Evolutionary conservation across 345 rosid genomes (phyloP), one percentile per base, ranked within the genome.

Genomic region (Sonneratia caseolaris): DNA sequence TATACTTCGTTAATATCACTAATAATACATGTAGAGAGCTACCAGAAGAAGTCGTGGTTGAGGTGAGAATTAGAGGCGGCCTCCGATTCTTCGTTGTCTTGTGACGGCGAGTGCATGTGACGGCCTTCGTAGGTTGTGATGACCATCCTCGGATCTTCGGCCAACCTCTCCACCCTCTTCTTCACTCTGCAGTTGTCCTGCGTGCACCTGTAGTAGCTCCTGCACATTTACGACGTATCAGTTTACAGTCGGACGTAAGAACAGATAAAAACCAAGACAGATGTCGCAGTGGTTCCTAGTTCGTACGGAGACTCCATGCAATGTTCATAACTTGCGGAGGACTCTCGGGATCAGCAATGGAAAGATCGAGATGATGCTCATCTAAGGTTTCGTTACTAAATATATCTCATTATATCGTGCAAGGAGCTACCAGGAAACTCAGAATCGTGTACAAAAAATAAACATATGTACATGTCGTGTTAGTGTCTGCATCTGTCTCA

Each of bases 61-160:
- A 88, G 88, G 61, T 85, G 83, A 2, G 82, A 71, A 14, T 82
- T 83, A 2, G 83, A 72, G 15, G 80, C 78, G 47, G 81, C 71
- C 51, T 83, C 80, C 18, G 85, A 83, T 7, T 88, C 90, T 53
- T 92, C 96, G 1, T 77, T 81, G 71, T 92, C 92, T 13, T 84
- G 89, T 2, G 98, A 89, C 0, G 99, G 99, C 8, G 94, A 88
- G 76, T 95, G 99, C 62, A 72, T 86, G 42, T 95, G 99, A 69
- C 99, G 83, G 42, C 99, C 99, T 81, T 95, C 99, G 68, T 95
- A 95, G 37, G 99, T 92, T 51, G 99, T 95, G 57, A 95, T 95
- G 49, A 95, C 99, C 99, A 95, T 95, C 79, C 98, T 85, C 61
- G 98, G 98, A 76, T 95, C 99, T 75, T 95, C 99, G 0, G 98